Conservation (phyloP, 2,329 filamentous ascomycete species). For the Didymella segeticola region DNA sequence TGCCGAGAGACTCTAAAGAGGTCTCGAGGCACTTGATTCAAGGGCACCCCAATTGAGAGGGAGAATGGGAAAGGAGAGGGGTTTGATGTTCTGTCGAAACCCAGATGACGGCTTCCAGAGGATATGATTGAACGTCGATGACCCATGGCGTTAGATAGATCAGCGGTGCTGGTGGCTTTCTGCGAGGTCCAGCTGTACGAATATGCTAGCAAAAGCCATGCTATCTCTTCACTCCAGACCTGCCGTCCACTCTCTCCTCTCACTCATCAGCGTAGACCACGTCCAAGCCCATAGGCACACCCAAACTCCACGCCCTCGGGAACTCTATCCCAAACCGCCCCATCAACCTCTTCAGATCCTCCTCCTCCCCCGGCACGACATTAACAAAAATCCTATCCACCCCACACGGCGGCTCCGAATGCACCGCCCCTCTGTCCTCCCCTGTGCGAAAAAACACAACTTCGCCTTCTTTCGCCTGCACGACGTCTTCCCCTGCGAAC, state of each 20-base stretch:
- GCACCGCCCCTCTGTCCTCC: conserved; percentile 51
- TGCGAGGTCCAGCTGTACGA: not conserved
- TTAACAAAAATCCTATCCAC: conserved; percentile 48
- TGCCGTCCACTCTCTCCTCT: not conserved
- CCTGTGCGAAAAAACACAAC: conserved; percentile 55
- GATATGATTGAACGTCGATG: too few relatives aligned
- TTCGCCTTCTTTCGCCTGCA: conserved; percentile 33
- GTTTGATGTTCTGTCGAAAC: not conserved
- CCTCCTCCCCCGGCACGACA: conserved; percentile 44
- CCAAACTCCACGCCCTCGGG: conserved; percentile 35
- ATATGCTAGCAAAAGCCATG: too few relatives aligned
- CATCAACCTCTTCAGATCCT: conserved; percentile 40
- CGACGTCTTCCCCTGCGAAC: conserved; percentile 21
- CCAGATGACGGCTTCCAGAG: not conserved
- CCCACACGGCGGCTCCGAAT: conserved; percentile 47
- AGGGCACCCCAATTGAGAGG: not conserved
- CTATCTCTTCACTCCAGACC: not conserved
- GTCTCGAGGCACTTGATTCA: not conserved
- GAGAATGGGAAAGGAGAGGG: not conserved
- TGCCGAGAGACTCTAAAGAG: conserved; percentile 27
- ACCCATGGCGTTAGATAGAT: too few relatives aligned
- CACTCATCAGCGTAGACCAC: not conserved
- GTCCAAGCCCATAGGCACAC: conserved; percentile 6
- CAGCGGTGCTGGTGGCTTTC: too few relatives aligned
- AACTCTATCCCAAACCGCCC: conserved; percentile 42